Evolutionary conservation across 2,329 filamentous ascomycete genomes (phyloP), one percentile per base, ranked within the genome.

Genomic region (Fonsecaea monophora): DNA sequence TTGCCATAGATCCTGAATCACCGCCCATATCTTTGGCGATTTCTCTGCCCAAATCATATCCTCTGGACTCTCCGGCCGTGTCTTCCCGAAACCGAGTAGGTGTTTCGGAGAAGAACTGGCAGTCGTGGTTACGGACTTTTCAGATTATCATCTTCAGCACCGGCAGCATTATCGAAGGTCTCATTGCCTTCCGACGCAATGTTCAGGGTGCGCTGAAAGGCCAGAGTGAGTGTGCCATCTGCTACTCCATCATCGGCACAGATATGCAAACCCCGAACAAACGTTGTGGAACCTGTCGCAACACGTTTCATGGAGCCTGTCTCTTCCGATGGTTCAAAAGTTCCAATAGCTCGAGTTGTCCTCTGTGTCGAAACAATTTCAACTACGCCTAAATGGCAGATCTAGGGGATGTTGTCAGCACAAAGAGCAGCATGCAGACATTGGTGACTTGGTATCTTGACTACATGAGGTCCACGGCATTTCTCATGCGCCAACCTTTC

Each of bases 301-400:
- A 99, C 79, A 82, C 91, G 61, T 99, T 98, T 83, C 95, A 99
- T 79, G 86, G 90, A 0, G 87, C 87, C 2, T 99, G 95, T 80
- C 80, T 99, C 79, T 97, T 92, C 82, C 94, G 94, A 80, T 99
- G 95, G 95, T 98, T 99, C 83, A 91, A 92, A 84, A 94, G 86
- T 73, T 97, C 93, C 77, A 96, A 92, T 78, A 90, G 92, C 75
- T 95, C 91, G 74, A 94, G 90, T 57, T 99, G 95, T 79, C 95
- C 95, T 56, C 82, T 99, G 70, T 99, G 95, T 80, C 86, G 95
- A 73, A 97, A 96, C 77, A 89, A 91, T 25, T 97, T 97, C 77
- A 86, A 86, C 71, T 88, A 87, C 78, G 83, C 82, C 70, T 85
- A 37, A 25, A n/a, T 9, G 12, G 12, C 30, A 12, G 38, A 18